phyloP scores from a whole-genome alignment of 495 filamentous ascomycete species.

The Aspergillus indologenus region DNA sequence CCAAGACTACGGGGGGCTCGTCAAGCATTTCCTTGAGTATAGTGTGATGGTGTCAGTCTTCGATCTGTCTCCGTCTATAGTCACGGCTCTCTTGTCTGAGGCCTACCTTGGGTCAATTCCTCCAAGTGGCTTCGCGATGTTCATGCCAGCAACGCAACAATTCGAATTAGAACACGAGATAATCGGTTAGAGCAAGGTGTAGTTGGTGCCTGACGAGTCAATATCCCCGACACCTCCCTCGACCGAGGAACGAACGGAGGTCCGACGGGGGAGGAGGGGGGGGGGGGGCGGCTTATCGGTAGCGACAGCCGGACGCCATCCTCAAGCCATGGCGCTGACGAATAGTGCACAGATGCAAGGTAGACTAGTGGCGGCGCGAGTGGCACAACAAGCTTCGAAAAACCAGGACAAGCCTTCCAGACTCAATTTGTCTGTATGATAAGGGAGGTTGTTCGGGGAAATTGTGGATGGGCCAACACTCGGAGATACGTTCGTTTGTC shows the following conservation, averaged over 20 bases:
- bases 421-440: background rate
- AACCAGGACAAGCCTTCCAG: background rate
- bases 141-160: background rate
- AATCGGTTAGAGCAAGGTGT: background rate
- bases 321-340: background rate
- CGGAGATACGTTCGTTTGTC: background rate
- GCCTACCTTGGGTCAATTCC: background rate
- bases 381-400: background rate
- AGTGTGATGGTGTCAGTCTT: background rate
- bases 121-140: background rate
- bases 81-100: no score
- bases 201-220: background rate
- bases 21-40: background rate
- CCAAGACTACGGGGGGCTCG: constrained; percentile 1
- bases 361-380: background rate
- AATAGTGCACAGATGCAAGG: background rate
- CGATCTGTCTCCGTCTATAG: no score
- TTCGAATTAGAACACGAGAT: background rate
- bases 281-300: background rate
- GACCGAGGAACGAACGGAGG: background rate
- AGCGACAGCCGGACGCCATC: background rate
- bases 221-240: background rate
- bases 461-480: background rate
- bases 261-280: background rate
- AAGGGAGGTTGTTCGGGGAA: background rate